Base-by-base conservation (phyloP, 1,139 yeast genomes). In the Saccharomyces hybrid region DNA sequence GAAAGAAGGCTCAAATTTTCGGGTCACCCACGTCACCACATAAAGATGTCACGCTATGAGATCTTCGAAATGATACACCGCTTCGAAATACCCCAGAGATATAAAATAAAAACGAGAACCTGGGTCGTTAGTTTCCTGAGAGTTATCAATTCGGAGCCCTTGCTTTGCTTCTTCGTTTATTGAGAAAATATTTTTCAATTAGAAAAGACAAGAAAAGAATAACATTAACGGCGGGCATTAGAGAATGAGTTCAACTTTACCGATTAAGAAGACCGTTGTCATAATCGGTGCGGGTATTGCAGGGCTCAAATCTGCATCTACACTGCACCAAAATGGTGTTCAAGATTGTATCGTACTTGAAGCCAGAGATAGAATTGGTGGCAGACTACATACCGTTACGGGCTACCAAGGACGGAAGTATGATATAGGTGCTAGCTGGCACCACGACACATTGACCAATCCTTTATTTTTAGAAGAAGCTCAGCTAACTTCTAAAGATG, bases 371-470 rank as follows among this genome's bases (percentile, higher is more conserved):
- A 66, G 87, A 34, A 61, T 81, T 2, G 90, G 90, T 5, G 90
- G 90, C 1, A 66, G 86, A 55, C 64, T 83, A 13, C 61, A 70
- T 20, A 76, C 83, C 0, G 71, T 69, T 1, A 56, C 64, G 27
- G 74, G 74, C 3, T 58, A 57, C 23, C 63, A 70, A 47, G 64
- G 64, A 9, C 64, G 57, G 4, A 66, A 64, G 5, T 84, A 85
- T 64, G 96, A 89, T 68, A 61, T 88, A 25, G 96, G 96, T 0
- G 96, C 95, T 0, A 81, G 91, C 3, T 89, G 96, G 96, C 85
- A 86, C 63, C 96, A 89, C 66, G 96, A 88, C 63, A 81, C 89
- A 0, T 71, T 88, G 51, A 76, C 79, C 46, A 89, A 89, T 64
- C 76, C 76, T 5, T 75, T 86, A 8, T 88, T 83, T 63, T 80